A percentile compares a stretch with the other conserved stretches of the same genome.
These are phyloP conservation scores for Chalciporus pseudorubinellus DNA, from an alignment of 768 basidiomycete species.

Conservation along the genomic window DNA sequence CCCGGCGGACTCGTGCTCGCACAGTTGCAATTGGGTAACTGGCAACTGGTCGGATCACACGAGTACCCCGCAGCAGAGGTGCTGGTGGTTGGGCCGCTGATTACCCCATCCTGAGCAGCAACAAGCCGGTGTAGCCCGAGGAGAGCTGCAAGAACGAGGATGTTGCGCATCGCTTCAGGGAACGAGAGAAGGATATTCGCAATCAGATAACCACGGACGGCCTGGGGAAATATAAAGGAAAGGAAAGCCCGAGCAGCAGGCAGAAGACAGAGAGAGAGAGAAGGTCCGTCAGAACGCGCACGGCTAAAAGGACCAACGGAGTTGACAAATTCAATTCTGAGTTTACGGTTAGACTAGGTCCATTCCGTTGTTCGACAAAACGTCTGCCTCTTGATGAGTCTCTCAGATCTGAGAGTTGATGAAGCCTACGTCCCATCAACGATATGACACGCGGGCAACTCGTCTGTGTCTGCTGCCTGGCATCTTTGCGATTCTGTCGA, in stretches of 20 bases:
- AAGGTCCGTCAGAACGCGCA: too few relatives aligned
- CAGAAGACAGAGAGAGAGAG: too few relatives aligned
- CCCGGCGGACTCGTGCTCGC: constrained; percentile 74
- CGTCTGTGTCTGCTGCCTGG: too few relatives aligned
- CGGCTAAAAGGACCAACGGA: too few relatives aligned
- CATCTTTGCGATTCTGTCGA: too few relatives aligned
- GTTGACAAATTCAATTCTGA: too few relatives aligned
- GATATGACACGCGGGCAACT: too few relatives aligned
- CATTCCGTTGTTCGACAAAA: too few relatives aligned
- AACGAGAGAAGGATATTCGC: neutral
- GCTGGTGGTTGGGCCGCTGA: constrained; percentile 54
- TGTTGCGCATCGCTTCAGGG: constrained; percentile 4
- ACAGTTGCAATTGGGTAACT: constrained; percentile 69
- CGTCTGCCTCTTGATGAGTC: too few relatives aligned
- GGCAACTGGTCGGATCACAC: constrained; percentile 62
- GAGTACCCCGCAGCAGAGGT: constrained; percentile 61
- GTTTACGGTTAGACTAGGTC: too few relatives aligned
- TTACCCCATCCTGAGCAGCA: constrained; percentile 45
- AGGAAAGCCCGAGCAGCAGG: neutral
- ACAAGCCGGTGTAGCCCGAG: constrained; percentile 8
- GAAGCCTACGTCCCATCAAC: too few relatives aligned
- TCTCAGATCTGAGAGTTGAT: too few relatives aligned
- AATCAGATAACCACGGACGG: neutral
- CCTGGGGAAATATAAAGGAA: neutral
- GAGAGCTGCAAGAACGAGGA: constrained; percentile 1